Base-by-base conservation (phyloP, 2,329 filamentous ascomycete genomes). In the Basipetospora sp. region DNA sequence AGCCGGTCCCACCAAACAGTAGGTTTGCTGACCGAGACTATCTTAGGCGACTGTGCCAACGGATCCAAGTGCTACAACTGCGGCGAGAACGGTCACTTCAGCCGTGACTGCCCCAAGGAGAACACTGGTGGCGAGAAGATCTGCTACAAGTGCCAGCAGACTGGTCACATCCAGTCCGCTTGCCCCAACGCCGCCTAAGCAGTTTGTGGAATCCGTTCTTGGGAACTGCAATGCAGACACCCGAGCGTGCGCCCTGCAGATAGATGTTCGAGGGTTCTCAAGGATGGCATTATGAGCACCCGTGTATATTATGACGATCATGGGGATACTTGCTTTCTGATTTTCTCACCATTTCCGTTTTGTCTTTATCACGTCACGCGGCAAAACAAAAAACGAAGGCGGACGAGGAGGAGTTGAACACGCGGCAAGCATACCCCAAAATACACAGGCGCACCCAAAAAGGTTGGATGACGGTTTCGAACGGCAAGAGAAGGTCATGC, bases 1-100 rank as follows among this genome's bases (percentile, higher is more conserved):
- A n/a, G n/a, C 19, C 26, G 13, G 13, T 29, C 13, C n/a, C 29
- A 15, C 19, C 22, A 14, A 18, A 17, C n/a, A n/a, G n/a, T 10
- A 30, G 13, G 13, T 19, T 14, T 27, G n/a, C 31, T 31, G 22
- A 19, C 14, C 5, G n/a, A 17, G n/a, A n/a, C 31, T 50, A 53
- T 46, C 53, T 34, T 35, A 75, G 72, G 74, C 50, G 90, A 96
- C 65, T 98, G 90, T 66, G 92, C 88, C 52, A 92, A 96, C 62
- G 90, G 90, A 54, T 88, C 92, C 71, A 96, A 96, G 73, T 98
- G 90, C 80, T 98, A 96, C 78, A 94, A 94, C 77, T 96, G 90
- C 50, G 74, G 74, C 55, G 86, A 94, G 69, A 81, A 88, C 50
- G 88, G 90, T 45, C 88, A 96, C 64, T 77, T 94, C 60, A 92